These are phyloP conservation scores for Asclepias syriaca DNA, from an alignment of 257 asterid species.

Conservation along the genomic window DNA sequence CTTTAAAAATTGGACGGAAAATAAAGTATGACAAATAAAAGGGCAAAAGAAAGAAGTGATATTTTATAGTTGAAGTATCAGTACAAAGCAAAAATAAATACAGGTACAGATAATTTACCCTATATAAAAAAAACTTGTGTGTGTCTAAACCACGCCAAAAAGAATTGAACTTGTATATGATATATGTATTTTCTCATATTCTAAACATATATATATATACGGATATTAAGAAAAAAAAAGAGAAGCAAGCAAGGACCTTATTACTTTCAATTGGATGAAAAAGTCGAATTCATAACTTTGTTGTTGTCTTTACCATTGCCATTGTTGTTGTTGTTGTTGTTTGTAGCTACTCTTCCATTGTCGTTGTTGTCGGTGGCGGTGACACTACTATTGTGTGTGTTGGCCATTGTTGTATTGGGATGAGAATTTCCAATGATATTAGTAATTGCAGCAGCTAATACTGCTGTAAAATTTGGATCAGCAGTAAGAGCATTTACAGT, in stretches of 20 bases:
- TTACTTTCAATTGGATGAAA: conserved; percentile 31
- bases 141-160: conserved; percentile 9
- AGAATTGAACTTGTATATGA: neutral
- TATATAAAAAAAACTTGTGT: neutral
- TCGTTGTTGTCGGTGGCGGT: conserved; percentile 30
- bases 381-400: conserved; percentile 4
- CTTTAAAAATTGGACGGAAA: too few relatives aligned
- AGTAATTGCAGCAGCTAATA: conserved; percentile 67
- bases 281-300: conserved; percentile 33
- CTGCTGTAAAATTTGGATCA: conserved; percentile 82
- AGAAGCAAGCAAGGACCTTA: neutral
- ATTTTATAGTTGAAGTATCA: too few relatives aligned
- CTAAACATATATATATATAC: neutral
- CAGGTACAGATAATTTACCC: too few relatives aligned
- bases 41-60: too few relatives aligned
- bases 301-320: conserved; percentile 22
- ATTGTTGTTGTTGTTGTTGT: conserved; percentile 31
- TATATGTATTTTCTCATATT: neutral
- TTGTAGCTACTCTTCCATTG: conserved; percentile 25
- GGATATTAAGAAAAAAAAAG: neutral
- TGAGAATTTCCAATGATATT: conserved; percentile 50
- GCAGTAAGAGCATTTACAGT: conserved; percentile 55
- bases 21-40: too few relatives aligned
- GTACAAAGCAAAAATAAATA: too few relatives aligned
- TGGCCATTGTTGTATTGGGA: conserved; percentile 9